Evolutionary conservation across 306 rosid genomes (phyloP).

Genomic region (Lablab purpureus): DNA sequence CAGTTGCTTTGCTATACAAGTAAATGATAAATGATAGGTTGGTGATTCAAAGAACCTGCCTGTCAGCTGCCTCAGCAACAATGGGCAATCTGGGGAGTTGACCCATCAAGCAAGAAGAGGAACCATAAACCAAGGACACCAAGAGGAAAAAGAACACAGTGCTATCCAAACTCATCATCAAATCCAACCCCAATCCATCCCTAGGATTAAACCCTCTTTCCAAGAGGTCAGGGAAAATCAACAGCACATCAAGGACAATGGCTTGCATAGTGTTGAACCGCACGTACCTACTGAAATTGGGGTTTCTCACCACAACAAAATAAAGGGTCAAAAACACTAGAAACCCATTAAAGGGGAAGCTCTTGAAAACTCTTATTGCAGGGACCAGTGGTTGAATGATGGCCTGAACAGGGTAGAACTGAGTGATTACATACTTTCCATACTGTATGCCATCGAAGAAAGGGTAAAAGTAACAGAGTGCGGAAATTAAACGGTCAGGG

Average conservation of each 20-base stretch:
- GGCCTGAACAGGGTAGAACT: conserved; percentile 74
- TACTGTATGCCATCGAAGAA: conserved; percentile 91
- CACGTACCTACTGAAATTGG: conserved; percentile 84
- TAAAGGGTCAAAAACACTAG: conserved; percentile 84
- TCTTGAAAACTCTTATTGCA: conserved; percentile 83
- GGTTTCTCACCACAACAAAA: conserved; percentile 92
- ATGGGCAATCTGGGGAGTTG: conserved; percentile 88
- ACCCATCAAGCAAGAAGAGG: conserved; percentile 90
- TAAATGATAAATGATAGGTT: background rate
- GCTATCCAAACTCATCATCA: conserved; percentile 94
- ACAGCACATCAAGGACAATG: conserved; percentile 87
- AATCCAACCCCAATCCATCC: conserved; percentile 85
- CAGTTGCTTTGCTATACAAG: conserved; percentile 52
- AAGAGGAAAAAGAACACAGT: conserved; percentile 85
- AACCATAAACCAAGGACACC: conserved; percentile 88
- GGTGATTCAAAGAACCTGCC: conserved; percentile 77
- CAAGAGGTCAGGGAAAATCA: conserved; percentile 87
- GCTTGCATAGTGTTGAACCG: conserved; percentile 99
- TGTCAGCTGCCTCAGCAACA: conserved; percentile 98
- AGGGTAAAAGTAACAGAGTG: conserved; percentile 89
- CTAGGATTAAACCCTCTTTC: conserved; percentile 87
- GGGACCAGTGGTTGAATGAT: conserved; percentile 79
- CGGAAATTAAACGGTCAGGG: conserved; percentile 86
- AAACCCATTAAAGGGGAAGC: conserved; percentile 90
- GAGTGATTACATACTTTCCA: conserved; percentile 83